phyloP scores from a whole-genome alignment of 2,329 filamentous ascomycete species.

The Fusarium temperatum region DNA sequence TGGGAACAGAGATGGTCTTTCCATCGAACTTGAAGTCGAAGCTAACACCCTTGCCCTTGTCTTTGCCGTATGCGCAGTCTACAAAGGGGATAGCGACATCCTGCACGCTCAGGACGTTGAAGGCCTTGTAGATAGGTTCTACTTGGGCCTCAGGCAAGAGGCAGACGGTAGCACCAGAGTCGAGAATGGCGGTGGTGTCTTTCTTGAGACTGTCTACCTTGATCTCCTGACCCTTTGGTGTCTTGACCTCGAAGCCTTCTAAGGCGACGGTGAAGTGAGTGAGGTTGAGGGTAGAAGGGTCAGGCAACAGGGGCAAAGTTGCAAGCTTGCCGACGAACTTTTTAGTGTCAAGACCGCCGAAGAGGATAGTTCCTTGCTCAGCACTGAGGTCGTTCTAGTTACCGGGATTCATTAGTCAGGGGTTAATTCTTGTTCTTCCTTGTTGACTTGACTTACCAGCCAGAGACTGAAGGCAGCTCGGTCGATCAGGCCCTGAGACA shows the following conservation, averaged over 20 bases:
- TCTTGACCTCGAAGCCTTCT: conserved; percentile 51
- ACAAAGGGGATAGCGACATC: conserved; percentile 58
- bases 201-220: conserved; percentile 52
- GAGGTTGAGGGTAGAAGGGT: conserved; percentile 51
- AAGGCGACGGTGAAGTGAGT: conserved; percentile 49
- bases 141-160: conserved; percentile 72
- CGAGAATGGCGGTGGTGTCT: conserved; percentile 74
- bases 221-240: conserved; percentile 43
- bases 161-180: conserved; percentile 77
- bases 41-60: conserved; percentile 54
- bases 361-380: conserved; percentile 75
- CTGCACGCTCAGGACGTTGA: conserved; percentile 58
- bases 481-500: conserved; percentile 68
- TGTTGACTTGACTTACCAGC: conserved; percentile 51
- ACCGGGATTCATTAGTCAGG: conserved; percentile 2
- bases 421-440: not conserved
- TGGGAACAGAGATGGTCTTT: conserved; percentile 57
- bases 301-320: conserved; percentile 57
- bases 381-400: conserved; percentile 67
- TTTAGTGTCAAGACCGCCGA: conserved; percentile 79
- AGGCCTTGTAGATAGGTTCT: conserved; percentile 58
- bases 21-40: conserved; percentile 64
- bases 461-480: conserved; percentile 75
- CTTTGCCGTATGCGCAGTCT: conserved; percentile 59
- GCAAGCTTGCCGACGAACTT: conserved; percentile 70